Evolutionary conservation across 352 stramenopile species (phyloP).

Genomic region (Globisporangium paroecandrum): DNA sequence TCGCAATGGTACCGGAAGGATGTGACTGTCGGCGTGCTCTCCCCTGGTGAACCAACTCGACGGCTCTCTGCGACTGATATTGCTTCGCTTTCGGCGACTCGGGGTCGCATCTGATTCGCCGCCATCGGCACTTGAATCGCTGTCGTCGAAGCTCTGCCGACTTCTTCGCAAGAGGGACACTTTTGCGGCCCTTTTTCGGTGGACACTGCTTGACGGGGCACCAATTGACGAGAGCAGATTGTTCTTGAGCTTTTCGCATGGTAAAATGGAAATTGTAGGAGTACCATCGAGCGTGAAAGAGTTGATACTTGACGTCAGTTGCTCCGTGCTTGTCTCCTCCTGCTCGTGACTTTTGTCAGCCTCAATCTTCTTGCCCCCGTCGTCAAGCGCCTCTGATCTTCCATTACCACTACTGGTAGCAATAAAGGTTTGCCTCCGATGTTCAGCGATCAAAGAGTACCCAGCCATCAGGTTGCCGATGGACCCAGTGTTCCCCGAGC

Average conservation of each 20-base stretch:
- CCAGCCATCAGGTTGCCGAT: conserved; percentile 7
- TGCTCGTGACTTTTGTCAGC: conserved; percentile 22
- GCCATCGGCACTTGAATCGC: conserved; percentile 58
- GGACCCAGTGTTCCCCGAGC: not conserved
- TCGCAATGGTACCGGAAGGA: not conserved
- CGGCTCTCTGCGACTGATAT: conserved; percentile 26
- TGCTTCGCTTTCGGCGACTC: conserved; percentile 64
- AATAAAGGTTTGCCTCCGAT: not conserved
- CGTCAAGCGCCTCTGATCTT: not conserved
- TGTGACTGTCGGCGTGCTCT: not conserved
- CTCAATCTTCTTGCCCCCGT: conserved; percentile 2
- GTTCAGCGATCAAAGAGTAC: conserved; percentile 11
- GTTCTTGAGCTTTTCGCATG: conserved; percentile 4
- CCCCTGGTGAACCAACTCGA: conserved; percentile 19
- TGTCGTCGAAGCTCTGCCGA: conserved; percentile 51
- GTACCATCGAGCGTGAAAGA: conserved; percentile 35
- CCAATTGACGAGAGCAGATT: not conserved
- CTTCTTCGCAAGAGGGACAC: conserved; percentile 35
- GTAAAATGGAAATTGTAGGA: not conserved
- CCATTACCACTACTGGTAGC: not conserved
- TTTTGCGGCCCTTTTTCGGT: conserved; percentile 4
- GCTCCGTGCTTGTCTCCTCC: conserved; percentile 42
- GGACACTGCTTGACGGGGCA: not conserved
- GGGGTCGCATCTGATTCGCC: conserved; percentile 40
- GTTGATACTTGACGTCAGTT: conserved; percentile 48